phyloP scores from a whole-genome alignment of 1,284 basidiomycete genomes.

The Porogramme epimiltina region DNA sequence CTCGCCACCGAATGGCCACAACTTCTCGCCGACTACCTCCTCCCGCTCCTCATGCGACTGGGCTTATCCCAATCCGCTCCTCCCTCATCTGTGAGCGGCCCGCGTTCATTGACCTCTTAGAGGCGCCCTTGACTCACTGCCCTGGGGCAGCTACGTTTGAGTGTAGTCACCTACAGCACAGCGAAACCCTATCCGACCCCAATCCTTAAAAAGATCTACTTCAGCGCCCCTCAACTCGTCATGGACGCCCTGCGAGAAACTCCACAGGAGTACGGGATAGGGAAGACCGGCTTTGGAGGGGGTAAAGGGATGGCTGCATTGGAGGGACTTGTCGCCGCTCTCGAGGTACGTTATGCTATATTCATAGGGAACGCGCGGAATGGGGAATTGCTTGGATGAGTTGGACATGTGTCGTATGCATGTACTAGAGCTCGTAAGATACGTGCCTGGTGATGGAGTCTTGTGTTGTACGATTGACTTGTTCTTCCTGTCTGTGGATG shows the following conservation, averaged over 20 bases:
- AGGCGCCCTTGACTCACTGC: too few relatives aligned
- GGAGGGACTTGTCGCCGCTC: constrained; percentile 68
- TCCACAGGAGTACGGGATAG: constrained; percentile 52
- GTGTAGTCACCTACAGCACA: constrained; percentile 57
- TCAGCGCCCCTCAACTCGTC: constrained; percentile 42
- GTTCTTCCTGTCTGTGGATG: too few relatives aligned
- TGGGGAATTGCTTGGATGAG: too few relatives aligned
- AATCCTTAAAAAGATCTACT: constrained; percentile 57
- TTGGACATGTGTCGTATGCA: too few relatives aligned
- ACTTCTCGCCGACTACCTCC: constrained; percentile 51
- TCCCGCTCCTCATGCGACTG: constrained; percentile 54
- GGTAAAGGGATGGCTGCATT: constrained; percentile 65
- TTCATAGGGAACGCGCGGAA: neutral
- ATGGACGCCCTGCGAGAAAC: constrained; percentile 51
- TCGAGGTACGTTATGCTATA: constrained; percentile 53
- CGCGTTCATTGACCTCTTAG: too few relatives aligned
- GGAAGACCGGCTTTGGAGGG: constrained; percentile 51
- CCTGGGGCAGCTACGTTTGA: constrained; percentile 48
- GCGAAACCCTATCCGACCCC: constrained; percentile 55
- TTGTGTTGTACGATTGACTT: too few relatives aligned
- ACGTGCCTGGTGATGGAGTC: too few relatives aligned
- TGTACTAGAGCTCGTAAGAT: too few relatives aligned
- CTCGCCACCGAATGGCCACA: constrained; percentile 56
- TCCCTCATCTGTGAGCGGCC: neutral
- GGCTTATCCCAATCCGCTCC: constrained; percentile 42